Evolutionary conservation across 768 basidiomycete species (phyloP), one percentile per base, ranked within the genome.

Genomic region (Fomitopsis serialis): DNA sequence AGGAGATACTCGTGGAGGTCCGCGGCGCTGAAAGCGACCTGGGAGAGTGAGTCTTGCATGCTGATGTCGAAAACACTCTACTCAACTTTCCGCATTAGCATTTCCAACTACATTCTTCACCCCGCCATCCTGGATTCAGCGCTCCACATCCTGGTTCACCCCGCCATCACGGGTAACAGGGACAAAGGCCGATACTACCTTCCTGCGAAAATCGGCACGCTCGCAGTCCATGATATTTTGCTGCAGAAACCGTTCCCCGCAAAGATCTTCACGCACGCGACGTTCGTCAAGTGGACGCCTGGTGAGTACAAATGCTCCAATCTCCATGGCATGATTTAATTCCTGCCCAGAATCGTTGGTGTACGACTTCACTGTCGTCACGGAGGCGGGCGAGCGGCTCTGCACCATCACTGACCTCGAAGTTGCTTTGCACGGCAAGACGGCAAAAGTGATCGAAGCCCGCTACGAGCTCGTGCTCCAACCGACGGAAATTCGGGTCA

Each of bases 91-190:
- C n/a, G 7, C 5, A 72, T 50, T 19, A 23, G 50, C 21, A 42
- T 45, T 17, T 23, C 34, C 11, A 43, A 48, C 15, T 51, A 51
- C 21, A 17, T 23, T 5, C 22, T 51, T 2, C 50, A 51, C 29
- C 72, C 72, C 2, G 70, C 70, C 2, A 66, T 73, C 19, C 54
- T 76, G 6, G 74, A 75, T 50, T 65, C 69, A 1, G 68, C 68
- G 36, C 43, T 74, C 3, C 72, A 74, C 27, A 58, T 66, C 40
- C 52, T 64, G 9, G 61, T 69, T 2, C 68, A 71, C 52, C 65
- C 62, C 22, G 49, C 61, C 1, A 58, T 73, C 52, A 67, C 66
- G 11, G 66, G 66, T 5, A 63, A 67, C 48, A 53, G 53, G 22
- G 67, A 69, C 46, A 54, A 53, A 9, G 63, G 58, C 36, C 58